Percentiles rank a stretch among this genome's conserved stretches.
phyloP scores from a whole-genome alignment of 129 eudicot genomes.

The Artemisia tridentata region DNA sequence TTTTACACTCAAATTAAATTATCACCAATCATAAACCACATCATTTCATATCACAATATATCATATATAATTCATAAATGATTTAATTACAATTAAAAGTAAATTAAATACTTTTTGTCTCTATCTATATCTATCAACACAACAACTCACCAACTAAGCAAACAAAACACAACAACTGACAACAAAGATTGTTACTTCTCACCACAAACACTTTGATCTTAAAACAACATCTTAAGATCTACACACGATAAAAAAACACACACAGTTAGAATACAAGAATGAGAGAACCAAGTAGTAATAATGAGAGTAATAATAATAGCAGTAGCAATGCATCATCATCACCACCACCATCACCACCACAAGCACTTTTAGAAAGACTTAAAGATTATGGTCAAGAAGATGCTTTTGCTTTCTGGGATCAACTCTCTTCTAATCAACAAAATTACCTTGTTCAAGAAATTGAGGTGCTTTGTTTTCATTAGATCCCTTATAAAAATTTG shows the following conservation, averaged over 20 bases:
- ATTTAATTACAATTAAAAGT: no score
- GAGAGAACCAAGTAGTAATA: slow-evolving; percentile 44
- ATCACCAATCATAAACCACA: no score
- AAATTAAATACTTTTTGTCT: no score
- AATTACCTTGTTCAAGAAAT: slow-evolving; percentile 73
- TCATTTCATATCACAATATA: no score
- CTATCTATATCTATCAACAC: no score
- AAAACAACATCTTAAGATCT: background rate
- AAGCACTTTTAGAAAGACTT: slow-evolving; percentile 74
- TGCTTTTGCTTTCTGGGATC: slow-evolving; percentile 88
- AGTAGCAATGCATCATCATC: slow-evolving; percentile 41
- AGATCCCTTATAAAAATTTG: background rate
- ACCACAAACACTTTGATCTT: no score
- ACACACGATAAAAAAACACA: background rate
- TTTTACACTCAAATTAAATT: no score
- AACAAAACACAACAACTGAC: no score
- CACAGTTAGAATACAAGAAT: slow-evolving; percentile 19
- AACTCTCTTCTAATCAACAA: slow-evolving; percentile 81
- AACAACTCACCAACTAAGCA: no score
- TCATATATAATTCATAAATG: no score
- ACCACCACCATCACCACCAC: slow-evolving; percentile 79
- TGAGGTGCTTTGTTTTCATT: slow-evolving; percentile 38
- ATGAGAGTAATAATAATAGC: slow-evolving; percentile 17
- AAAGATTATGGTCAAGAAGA: slow-evolving; percentile 99
- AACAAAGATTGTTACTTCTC: no score